phyloP scores from a whole-genome alignment of 805 yeast genomes.

The Yamadazyma endophytica region DNA sequence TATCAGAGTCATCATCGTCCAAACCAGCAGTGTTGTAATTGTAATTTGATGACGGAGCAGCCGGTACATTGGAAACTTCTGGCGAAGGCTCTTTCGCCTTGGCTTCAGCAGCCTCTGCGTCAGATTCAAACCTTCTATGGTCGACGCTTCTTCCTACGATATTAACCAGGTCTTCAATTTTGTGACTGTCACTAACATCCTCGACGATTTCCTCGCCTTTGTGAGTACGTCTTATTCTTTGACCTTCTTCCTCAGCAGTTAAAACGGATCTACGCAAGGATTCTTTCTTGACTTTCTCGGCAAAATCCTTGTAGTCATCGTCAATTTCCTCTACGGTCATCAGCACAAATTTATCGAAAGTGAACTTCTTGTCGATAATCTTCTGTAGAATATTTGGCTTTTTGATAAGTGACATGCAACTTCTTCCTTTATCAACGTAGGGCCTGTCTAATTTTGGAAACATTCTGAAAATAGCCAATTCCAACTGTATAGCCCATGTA shows the following conservation, averaged over 20 bases:
- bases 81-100: neutral
- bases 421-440: constrained; percentile 68
- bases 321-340: constrained; percentile 76
- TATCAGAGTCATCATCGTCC: constrained; percentile 24
- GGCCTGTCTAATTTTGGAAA: constrained; percentile 27
- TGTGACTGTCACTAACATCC: constrained; percentile 19
- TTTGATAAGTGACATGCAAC: constrained; percentile 44
- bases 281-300: constrained; percentile 67
- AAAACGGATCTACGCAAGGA: constrained; percentile 66
- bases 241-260: constrained; percentile 47
- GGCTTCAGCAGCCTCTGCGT: neutral
- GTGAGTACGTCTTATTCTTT: constrained; percentile 74
- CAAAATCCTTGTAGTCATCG: constrained; percentile 67
- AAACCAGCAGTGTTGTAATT: constrained; percentile 19
- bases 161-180: constrained; percentile 21
- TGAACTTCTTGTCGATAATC: constrained; percentile 50
- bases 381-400: constrained; percentile 54
- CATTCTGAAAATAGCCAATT: constrained; percentile 42
- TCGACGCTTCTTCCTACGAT: constrained; percentile 31
- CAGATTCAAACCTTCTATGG: constrained; percentile 27
- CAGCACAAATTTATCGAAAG: constrained; percentile 55
- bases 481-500: constrained; percentile 50
- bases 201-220: constrained; percentile 86
- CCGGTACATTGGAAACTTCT: neutral
- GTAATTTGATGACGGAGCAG: constrained; percentile 12